Evolutionary conservation across 306 rosid genomes (phyloP), one percentile per base, ranked within the genome.

Genomic region (Vigna radiata): DNA sequence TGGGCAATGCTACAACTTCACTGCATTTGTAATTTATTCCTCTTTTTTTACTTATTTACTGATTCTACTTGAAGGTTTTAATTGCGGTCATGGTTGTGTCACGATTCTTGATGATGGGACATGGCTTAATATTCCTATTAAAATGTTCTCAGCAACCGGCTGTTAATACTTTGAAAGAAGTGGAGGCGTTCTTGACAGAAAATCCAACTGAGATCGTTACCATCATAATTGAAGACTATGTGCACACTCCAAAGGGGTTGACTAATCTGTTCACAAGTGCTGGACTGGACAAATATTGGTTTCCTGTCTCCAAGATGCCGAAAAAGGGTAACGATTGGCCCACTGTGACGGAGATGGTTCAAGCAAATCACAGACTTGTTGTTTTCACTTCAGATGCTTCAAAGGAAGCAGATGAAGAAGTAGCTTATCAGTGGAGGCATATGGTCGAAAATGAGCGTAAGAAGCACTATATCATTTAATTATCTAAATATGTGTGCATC

Each of bases 1-100:
- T 18, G 97, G 99, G 72, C 94, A 92, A 87, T 96, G 99, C 85
- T 96, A 61, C 92, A 96, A 96, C 96, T 88, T 92, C 97, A 96
- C 99, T 43, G 99, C 99, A 23, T 96, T 96, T 85, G 99, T 96
- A 96, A 91, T 77, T 70, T 60, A 43, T 36, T 54, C 6, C 75
- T 78, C 70, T 53, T 37, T 69, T 69, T 53, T 54, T 66, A 1
- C 13, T 1, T 48, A 9, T 7, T 14, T 16, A 8, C 73, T 76
- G 36, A 11, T 55, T 64, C 86, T 62, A 18, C 15, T 44, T 52
- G 46, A 50, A n/a, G 56, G 9, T n/a, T 52, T 52, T 17, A 17
- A 17, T 52, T 52, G 12, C 12, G 1, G 1, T 17, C 12, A 5
- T 2, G 23, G 4, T 17, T 29, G 33, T 17, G 21, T 50, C 8